Percentiles rank a stretch among this genome's conserved stretches.
phyloP scores from a whole-genome alignment of 305 asterid species.

The Fraxinus greggii region DNA sequence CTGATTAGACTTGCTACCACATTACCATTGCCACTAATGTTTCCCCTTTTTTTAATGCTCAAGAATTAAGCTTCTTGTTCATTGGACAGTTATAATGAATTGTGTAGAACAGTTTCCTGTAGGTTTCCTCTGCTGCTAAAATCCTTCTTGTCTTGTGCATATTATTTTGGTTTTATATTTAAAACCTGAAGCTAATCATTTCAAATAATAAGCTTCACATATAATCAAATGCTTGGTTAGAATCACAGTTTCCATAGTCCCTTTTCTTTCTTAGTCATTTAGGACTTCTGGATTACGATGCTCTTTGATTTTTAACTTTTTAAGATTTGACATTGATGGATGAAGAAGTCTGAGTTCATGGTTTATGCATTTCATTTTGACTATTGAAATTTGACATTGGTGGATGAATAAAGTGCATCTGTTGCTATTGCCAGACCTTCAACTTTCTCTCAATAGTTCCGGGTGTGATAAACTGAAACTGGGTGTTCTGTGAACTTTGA shows the following conservation, averaged over 20 bases:
- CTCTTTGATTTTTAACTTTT: background rate
- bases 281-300: background rate
- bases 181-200: background rate
- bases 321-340: background rate
- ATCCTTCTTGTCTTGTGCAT: constrained; percentile 1
- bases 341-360: background rate
- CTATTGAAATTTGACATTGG: background rate
- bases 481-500: background rate
- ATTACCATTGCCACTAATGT: background rate
- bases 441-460: background rate
- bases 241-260: background rate
- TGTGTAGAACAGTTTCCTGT: background rate
- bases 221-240: background rate
- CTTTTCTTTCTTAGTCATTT: background rate
- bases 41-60: background rate
- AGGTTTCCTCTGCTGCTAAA: constrained; percentile 10
- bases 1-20: background rate
- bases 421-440: background rate
- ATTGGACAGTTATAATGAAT: background rate
- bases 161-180: background rate
- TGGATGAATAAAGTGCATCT: background rate
- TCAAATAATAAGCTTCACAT: background rate
- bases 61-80: background rate
- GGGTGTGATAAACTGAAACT: constrained; percentile 1
- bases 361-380: background rate